Evolutionary conservation across 352 stramenopile genomes (phyloP), one percentile per base, ranked within the genome.

Genomic region (Globisporangium nagaii): DNA sequence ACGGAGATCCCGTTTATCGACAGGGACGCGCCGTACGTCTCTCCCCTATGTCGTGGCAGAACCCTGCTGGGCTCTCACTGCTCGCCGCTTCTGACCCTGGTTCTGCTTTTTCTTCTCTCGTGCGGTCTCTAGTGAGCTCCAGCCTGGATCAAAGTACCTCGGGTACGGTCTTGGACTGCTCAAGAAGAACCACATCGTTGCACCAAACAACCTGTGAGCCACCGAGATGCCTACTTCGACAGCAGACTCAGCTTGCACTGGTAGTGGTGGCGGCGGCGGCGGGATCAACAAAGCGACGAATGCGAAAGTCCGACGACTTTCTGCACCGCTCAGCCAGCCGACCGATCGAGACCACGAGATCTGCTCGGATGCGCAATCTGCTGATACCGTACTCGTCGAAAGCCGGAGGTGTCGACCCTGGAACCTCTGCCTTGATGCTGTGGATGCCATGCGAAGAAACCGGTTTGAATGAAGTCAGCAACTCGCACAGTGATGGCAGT

Each of bases 151-250:
- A 13, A 90, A 90, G 45, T 93, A 88, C 52, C 57, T 93, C 7
- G 78, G 79, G 15, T 74, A 90, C 36, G 79, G 79, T 6, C 71
- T 93, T 8, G 83, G 82, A 9, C 54, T 90, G 46, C 65, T 93
- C n/a, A 90, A 90, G 66, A 85, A 75, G 45, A 63, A 90, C 61
- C 75, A 89, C 61, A 72, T 87, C 34, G 69, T 86, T 8, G 56
- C 59, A 8, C 56, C 63, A 11, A 75, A 67, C 25, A 70, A 78
- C 19, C 51, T 70, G 36, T 69, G 47, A 65, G 12, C 19, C 25
- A 22, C 35, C 27, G n/a, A 37, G 28, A 39, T 22, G 53, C 54
- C n/a, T n/a, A n/a, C n/a, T n/a, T n/a, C n/a, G n/a, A n/a, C n/a
- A n/a, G n/a, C n/a, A n/a, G n/a, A n/a, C n/a, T n/a, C n/a, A n/a